A percentile compares a stretch with the other conserved stretches of the same genome.
These are phyloP conservation scores for Voacanga thouarsii DNA, from an alignment of 257 asterid genomes.

Conservation along the genomic window DNA sequence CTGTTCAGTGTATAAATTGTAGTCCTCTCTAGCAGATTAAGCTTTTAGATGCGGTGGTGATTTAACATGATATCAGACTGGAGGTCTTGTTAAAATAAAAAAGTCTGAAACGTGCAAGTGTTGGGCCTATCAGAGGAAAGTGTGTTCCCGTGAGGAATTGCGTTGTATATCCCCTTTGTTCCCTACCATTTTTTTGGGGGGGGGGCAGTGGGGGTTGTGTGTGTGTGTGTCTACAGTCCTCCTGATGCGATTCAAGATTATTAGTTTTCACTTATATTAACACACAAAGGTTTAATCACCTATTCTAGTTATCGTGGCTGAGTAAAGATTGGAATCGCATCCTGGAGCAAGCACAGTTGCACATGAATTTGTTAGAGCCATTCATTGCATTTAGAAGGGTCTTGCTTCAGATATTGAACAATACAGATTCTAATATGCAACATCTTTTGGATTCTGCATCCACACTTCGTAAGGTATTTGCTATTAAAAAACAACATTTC, in stretches of 20 bases:
- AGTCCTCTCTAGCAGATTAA: background rate
- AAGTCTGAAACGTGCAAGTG: too few species aligned
- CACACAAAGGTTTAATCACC: constrained; percentile 22
- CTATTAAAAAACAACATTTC: constrained; percentile 19
- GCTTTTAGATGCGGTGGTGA: background rate
- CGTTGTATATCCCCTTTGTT: too few species aligned
- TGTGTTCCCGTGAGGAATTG: too few species aligned
- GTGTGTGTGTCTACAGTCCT: background rate
- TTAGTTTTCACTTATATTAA: constrained; percentile 14
- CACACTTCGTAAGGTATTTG: constrained; percentile 85
- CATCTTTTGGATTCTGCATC: constrained; percentile 91
- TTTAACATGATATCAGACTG: background rate
- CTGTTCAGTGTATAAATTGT: background rate
- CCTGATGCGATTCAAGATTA: background rate
- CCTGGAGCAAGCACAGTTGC: constrained; percentile 74
- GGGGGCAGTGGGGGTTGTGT: too few species aligned
- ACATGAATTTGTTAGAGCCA: constrained; percentile 93
- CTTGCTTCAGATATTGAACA: constrained; percentile 67
- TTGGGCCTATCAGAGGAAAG: too few species aligned
- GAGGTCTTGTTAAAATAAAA: too few species aligned
- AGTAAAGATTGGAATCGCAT: constrained; percentile 66
- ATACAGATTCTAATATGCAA: constrained; percentile 50
- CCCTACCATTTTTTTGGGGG: too few species aligned
- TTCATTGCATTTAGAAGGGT: constrained; percentile 88
- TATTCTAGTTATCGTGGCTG: constrained; percentile 60